Conservation (phyloP, 768 basidiomycete species). For the Mrakia hoshinonis region DNA sequence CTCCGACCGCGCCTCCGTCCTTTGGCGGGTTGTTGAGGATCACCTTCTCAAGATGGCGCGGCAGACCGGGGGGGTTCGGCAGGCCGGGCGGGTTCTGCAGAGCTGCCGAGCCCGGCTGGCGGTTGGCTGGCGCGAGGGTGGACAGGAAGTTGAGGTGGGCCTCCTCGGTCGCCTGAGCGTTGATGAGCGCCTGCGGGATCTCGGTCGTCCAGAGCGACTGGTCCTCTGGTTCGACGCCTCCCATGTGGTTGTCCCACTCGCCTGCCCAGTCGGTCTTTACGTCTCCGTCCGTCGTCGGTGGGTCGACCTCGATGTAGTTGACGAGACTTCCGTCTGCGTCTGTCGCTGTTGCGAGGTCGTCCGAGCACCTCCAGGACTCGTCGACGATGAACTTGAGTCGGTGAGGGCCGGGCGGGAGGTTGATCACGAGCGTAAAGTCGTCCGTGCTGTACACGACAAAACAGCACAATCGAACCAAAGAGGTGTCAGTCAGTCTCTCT, state of each 20-base stretch:
- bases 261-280: conserved; percentile 16
- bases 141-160: conserved; percentile 19
- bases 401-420: conserved; percentile 78
- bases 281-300: conserved; percentile 16
- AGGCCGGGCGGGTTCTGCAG: conserved; percentile 43
- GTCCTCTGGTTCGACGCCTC: conserved; percentile 34
- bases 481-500: background rate
- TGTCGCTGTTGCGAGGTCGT: conserved; percentile 69
- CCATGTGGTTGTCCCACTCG: conserved; percentile 16
- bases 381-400: conserved; percentile 93
- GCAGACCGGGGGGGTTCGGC: conserved; percentile 78
- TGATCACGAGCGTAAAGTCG: conserved; percentile 41
- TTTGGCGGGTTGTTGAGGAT: conserved; percentile 58
- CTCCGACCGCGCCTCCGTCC: conserved; percentile 21
- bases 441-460: conserved; percentile 34
- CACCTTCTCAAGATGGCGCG: conserved; percentile 84
- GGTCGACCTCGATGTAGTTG: conserved; percentile 72
- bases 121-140: conserved; percentile 20
- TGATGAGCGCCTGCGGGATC: conserved; percentile 67
- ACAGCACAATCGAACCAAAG: background rate
- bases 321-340: conserved; percentile 82
- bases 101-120: conserved; percentile 33
- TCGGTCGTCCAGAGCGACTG: conserved; percentile 61
- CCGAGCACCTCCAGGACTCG: conserved; percentile 61
- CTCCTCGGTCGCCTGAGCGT: conserved; percentile 78